Evolutionary conservation across 2,329 filamentous ascomycete species (phyloP).

Genomic region (Trichoderma pleuroti): DNA sequence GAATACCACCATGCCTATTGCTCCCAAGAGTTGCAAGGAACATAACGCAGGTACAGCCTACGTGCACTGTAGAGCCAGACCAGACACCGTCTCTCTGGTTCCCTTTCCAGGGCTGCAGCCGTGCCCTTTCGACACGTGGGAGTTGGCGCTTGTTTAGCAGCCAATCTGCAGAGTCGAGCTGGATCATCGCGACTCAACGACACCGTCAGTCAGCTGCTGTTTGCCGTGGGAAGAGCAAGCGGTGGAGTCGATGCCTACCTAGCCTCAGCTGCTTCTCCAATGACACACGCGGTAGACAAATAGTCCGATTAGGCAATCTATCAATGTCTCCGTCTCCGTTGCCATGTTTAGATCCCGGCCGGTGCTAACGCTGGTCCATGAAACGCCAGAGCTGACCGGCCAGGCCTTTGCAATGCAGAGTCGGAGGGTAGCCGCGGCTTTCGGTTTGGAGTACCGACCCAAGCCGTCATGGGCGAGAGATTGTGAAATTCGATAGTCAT

Average conservation of each 20-base stretch:
- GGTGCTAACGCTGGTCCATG: background rate
- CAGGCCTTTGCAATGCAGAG: background rate
- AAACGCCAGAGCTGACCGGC: background rate
- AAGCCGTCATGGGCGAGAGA: background rate
- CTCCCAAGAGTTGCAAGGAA: background rate
- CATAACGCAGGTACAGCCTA: background rate
- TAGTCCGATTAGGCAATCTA: background rate
- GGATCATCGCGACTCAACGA: background rate
- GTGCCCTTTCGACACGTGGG: background rate
- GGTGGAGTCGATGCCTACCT: background rate
- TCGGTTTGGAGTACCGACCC: background rate
- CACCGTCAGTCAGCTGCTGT: background rate
- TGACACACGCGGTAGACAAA: background rate
- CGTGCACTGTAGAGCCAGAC: too few species aligned
- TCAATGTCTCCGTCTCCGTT: background rate
- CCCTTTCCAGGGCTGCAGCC: background rate
- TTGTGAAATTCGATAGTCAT: background rate
- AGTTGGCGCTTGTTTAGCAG: background rate
- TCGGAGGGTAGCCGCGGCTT: conserved; percentile 1
- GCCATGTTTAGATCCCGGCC: background rate
- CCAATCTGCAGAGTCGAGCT: background rate
- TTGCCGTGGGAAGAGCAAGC: background rate
- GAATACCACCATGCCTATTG: background rate
- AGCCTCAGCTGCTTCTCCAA: background rate
- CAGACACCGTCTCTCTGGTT: background rate